phyloP scores from a whole-genome alignment of 768 basidiomycete genomes.

The Tylopilus intermedius region DNA sequence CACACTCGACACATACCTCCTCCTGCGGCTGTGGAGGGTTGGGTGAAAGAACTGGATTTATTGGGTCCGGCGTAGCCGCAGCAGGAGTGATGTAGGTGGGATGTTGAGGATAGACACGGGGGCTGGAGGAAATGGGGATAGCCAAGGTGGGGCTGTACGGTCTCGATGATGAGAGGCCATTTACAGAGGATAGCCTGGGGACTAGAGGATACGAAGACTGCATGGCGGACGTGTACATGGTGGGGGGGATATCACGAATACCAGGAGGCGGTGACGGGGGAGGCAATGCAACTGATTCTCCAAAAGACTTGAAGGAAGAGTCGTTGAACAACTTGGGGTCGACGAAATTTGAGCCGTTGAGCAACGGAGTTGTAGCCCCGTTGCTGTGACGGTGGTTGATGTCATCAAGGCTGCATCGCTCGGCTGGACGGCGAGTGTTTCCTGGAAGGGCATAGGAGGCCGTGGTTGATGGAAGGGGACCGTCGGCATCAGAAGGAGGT shows the following conservation, averaged over 20 bases:
- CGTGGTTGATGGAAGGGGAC: constrained; percentile 27
- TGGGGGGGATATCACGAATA: constrained; percentile 25
- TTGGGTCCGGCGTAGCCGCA: constrained; percentile 44
- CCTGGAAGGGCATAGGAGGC: constrained; percentile 45
- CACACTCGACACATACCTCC: constrained; percentile 93
- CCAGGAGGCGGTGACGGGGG: constrained; percentile 21
- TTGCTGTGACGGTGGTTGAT: constrained; percentile 25
- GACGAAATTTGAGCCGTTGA: constrained; percentile 23
- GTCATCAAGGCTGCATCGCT: constrained; percentile 52
- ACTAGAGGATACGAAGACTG: constrained; percentile 42
- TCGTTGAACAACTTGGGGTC: constrained; percentile 28
- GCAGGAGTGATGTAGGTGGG: constrained; percentile 70
- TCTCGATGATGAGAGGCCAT: constrained; percentile 55
- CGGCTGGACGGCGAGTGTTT: constrained; percentile 42
- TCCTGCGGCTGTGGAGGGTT: constrained; percentile 52
- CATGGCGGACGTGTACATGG: constrained; percentile 38
- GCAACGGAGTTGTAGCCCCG: constrained; percentile 16
- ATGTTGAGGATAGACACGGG: constrained; percentile 66
- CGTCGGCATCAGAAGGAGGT: constrained; percentile 12
- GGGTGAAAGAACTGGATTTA: constrained; percentile 60
- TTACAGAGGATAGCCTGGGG: constrained; percentile 41
- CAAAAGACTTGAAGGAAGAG: constrained; percentile 28
- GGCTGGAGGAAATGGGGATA: constrained; percentile 58
- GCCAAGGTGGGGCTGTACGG: constrained; percentile 40
- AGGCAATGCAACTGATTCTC: constrained; percentile 22